Evolutionary conservation across 2,329 filamentous ascomycete species (phyloP), one percentile per base, ranked within the genome.

Genomic region (Phoma sp.): DNA sequence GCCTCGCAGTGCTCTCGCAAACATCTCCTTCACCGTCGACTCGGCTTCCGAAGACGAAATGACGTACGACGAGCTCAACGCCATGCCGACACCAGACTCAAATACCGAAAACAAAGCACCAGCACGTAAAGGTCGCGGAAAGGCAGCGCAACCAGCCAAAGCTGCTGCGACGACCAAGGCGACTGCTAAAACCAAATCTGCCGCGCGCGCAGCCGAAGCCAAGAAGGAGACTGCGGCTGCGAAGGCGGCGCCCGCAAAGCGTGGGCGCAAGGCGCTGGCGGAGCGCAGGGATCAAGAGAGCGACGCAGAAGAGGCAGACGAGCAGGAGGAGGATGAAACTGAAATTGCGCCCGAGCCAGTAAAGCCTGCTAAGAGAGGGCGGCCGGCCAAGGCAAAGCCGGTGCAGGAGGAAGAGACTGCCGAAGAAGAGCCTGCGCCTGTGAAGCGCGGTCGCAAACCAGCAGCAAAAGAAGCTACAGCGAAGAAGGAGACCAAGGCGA

Each of bases 351-450:
- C 48, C 9, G 61, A 56, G 33, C 61, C 62, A 8, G 55, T 59
- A 36, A 64, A 71, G 62, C 60, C 64, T 35, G 57, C 59, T 14
- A 73, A 71, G 65, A 59, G 67, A 32, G 62, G 66, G 35, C 65
- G 62, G 41, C 60, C 62, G 39, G 63, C 66, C 24, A 93, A 84
- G 23, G 81, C 82, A 32, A 95, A 82, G 23, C 89, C 77, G 43
- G 56, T 52, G 30, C 59, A 57, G 7, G 62, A 68, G 18, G 64
- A 58, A 9, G 51, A 53, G 27, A 38, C 29, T 1, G 44, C 25
- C 3, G 49, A 61, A 14, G 57, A 53, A 33, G 61, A 59, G 41
- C 49, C 61, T 3, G 62, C 59, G 30, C 68, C 66, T 2, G 57
- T 55, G n/a, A 73, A 69, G 58, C 71, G 62, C 50, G 62, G 65